phyloP scores from a whole-genome alignment of 495 filamentous ascomycete genomes.

The Penicillium tannophilum region DNA sequence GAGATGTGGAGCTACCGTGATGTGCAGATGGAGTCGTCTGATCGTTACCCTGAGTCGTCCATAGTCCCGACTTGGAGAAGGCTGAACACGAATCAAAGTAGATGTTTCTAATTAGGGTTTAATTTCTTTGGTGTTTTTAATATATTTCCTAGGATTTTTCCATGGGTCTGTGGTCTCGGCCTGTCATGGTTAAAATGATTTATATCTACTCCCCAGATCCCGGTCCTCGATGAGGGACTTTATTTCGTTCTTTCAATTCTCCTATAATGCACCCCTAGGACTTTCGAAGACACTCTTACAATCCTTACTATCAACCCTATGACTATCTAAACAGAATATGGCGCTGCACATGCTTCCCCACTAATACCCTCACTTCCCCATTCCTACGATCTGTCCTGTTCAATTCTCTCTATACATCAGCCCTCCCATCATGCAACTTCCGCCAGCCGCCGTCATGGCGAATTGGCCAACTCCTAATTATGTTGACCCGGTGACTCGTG shows the following conservation, averaged over 20 bases:
- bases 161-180: background rate
- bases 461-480: slow-evolving; percentile 61
- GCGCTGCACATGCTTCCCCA: background rate
- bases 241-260: background rate
- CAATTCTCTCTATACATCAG: background rate
- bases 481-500: slow-evolving; percentile 53
- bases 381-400: too few species aligned
- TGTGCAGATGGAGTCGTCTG: slow-evolving; percentile 6
- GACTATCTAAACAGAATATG: background rate
- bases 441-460: slow-evolving; percentile 44
- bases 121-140: background rate
- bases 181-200: background rate
- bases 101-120: slow-evolving; percentile 1
- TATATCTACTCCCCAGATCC: slow-evolving; percentile 12
- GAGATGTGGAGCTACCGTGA: slow-evolving; percentile 4
- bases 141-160: slow-evolving; percentile 11
- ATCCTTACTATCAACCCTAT: background rate
- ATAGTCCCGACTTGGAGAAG: slow-evolving; percentile 3
- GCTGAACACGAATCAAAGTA: slow-evolving; percentile 8
- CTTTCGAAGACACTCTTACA: background rate
- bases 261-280: background rate
- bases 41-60: slow-evolving; percentile 12
- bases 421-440: slow-evolving; percentile 37
- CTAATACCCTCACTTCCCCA: background rate
- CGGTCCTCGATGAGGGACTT: background rate